Conservation (phyloP, 148 eudicot genomes). For the Polygonum aviculare region DNA sequence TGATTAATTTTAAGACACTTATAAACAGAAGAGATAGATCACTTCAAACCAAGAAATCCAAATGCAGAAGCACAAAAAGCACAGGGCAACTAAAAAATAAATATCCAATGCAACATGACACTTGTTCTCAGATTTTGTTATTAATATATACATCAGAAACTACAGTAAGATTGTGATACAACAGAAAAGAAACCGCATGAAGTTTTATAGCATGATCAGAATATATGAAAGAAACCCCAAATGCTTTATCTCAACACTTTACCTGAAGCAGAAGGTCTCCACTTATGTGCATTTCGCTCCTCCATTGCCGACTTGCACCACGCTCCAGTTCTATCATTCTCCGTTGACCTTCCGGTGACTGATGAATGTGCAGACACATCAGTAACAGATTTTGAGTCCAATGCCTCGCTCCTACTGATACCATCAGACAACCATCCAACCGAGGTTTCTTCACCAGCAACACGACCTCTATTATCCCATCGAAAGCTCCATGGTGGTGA, state of each 20-base stretch:
- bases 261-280: slow-evolving; percentile 54
- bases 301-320: slow-evolving; percentile 61
- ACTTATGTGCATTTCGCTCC: slow-evolving; percentile 28
- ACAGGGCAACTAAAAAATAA: background rate
- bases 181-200: background rate
- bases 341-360: slow-evolving; percentile 73
- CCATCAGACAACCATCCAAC: slow-evolving; percentile 52
- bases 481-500: slow-evolving; percentile 97
- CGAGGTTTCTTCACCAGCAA: slow-evolving; percentile 81
- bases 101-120: background rate
- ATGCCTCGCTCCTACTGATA: slow-evolving; percentile 38
- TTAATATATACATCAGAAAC: background rate
- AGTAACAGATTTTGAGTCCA: slow-evolving; percentile 59
- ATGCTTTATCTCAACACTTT: slow-evolving; percentile 9
- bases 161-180: background rate
- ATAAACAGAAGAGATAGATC: background rate
- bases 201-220: background rate
- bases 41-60: background rate
- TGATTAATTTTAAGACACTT: background rate
- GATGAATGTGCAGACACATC: slow-evolving; percentile 66
- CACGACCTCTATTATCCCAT: slow-evolving; percentile 91
- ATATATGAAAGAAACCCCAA: background rate
- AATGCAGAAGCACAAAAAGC: background rate
- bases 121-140: background rate
- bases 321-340: slow-evolving; percentile 40